Evolutionary conservation across 2,329 filamentous ascomycete species (phyloP).

Genomic region (Fonsecaea erecta): DNA sequence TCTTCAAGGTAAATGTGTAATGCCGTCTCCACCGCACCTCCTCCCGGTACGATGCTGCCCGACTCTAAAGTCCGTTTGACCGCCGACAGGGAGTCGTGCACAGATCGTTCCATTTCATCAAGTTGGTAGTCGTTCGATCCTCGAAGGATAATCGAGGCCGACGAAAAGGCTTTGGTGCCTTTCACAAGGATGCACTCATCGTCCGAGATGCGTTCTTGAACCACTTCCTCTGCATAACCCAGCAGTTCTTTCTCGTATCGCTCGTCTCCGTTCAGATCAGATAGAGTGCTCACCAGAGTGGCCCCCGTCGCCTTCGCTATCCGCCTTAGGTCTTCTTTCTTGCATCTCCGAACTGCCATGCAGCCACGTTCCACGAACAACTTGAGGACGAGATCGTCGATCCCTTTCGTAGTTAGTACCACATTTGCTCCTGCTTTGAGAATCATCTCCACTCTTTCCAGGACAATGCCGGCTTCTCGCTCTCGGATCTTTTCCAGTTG

Average conservation of each 20-base stretch:
- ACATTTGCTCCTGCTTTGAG: conserved; percentile 97
- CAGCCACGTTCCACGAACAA: conserved; percentile 91
- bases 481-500: conserved; percentile 97
- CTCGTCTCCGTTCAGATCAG: conserved; percentile 96
- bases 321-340: conserved; percentile 95
- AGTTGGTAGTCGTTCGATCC: conserved; percentile 95
- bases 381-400: conserved; percentile 94
- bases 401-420: conserved; percentile 95
- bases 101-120: conserved; percentile 98
- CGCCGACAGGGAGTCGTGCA: conserved; percentile 94
- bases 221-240: conserved; percentile 90
- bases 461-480: conserved; percentile 87
- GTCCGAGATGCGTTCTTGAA: conserved; percentile 98
- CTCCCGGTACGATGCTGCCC: conserved; percentile 93
- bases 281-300: conserved; percentile 88
- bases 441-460: conserved; percentile 96
- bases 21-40: conserved; percentile 96
- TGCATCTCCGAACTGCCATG: conserved; percentile 94
- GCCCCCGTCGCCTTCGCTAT: conserved; percentile 97
- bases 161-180: conserved; percentile 91
- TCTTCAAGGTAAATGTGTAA: conserved; percentile 99
- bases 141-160: conserved; percentile 92
- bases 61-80: conserved; percentile 97
- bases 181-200: conserved; percentile 98
- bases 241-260: conserved; percentile 90